A percentile compares a stretch with the other conserved stretches of the same genome.
These are phyloP conservation scores for Exophiala sp. DNA, from an alignment of 2,329 filamentous ascomycete species.

Conservation along the genomic window DNA sequence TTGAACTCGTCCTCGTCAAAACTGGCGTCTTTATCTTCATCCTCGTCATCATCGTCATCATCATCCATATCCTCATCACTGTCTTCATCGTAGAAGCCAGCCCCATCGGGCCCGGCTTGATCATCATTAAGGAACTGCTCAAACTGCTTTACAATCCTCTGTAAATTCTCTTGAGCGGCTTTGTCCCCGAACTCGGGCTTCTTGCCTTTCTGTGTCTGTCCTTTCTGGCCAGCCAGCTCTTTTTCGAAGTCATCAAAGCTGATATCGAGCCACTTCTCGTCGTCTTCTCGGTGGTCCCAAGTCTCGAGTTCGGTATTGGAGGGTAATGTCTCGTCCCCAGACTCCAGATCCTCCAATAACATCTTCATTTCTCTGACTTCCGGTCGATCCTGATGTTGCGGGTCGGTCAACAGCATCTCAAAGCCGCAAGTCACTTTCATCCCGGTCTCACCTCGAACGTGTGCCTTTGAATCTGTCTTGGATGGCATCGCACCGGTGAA, in stretches of 20 bases:
- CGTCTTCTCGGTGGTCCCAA: conserved; percentile 70
- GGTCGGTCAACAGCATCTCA: conserved; percentile 72
- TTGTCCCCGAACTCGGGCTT: conserved; percentile 41
- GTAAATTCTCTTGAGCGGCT: conserved; percentile 54
- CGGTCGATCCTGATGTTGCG: conserved; percentile 61
- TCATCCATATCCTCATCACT: conserved; percentile 49
- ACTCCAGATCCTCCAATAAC: conserved; percentile 66
- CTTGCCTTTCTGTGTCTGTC: conserved; percentile 22
- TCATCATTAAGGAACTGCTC: conserved; percentile 87
- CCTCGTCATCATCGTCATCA: conserved; percentile 50
- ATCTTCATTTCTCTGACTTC: conserved; percentile 69
- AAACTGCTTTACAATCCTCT: conserved; percentile 90
- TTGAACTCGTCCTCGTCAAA: conserved; percentile 83
- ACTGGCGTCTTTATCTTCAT: conserved; percentile 67
- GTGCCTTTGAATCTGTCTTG: conserved; percentile 41
- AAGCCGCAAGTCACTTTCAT: conserved; percentile 90
- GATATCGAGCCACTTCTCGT: conserved; percentile 88
- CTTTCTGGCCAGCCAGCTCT: conserved; percentile 59
- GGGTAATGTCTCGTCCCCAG: conserved; percentile 66
- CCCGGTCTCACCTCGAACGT: conserved; percentile 57
- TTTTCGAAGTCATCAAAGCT: conserved; percentile 82
- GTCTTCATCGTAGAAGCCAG: conserved; percentile 61
- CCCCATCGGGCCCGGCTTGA: conserved; percentile 70
- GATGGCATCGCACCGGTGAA: conserved; percentile 45
- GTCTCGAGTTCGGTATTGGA: conserved; percentile 62